Percentiles rank a stretch among this genome's conserved stretches.
Evolutionary conservation across 1,284 basidiomycete genomes (phyloP).

Genomic region (Ceratorhiza oryzae-sativae): DNA sequence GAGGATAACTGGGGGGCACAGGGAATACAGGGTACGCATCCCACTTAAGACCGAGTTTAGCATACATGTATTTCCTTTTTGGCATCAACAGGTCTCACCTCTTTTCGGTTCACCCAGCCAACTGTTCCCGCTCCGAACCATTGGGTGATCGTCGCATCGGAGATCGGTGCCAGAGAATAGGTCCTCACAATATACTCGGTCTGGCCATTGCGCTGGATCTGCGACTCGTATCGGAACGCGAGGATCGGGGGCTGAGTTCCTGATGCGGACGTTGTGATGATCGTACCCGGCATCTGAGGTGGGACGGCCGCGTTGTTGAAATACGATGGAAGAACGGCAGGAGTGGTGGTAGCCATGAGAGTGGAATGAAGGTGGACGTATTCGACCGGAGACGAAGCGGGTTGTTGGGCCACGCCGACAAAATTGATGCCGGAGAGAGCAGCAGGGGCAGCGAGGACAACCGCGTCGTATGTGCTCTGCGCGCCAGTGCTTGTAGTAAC

Average conservation of each 20-base stretch:
- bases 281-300: slow-evolving; percentile 64
- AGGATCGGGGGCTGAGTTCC: slow-evolving; percentile 80
- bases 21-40: slow-evolving; percentile 76
- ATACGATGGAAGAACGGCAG: slow-evolving; percentile 69
- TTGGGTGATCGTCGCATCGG: slow-evolving; percentile 70
- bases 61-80: background rate
- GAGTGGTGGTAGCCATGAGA: slow-evolving; percentile 78
- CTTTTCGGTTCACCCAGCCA: slow-evolving; percentile 84
- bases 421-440: slow-evolving; percentile 62
- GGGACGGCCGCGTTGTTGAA: slow-evolving; percentile 63
- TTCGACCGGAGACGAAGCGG: slow-evolving; percentile 35
- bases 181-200: slow-evolving; percentile 84
- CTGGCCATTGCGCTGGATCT: slow-evolving; percentile 47
- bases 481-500: background rate
- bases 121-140: slow-evolving; percentile 70
- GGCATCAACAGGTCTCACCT: slow-evolving; percentile 52
- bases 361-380: slow-evolving; percentile 92
- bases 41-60: slow-evolving; percentile 59
- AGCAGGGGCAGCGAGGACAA: slow-evolving; percentile 81
- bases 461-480: slow-evolving; percentile 60
- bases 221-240: slow-evolving; percentile 83
- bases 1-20: slow-evolving; percentile 73
- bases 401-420: slow-evolving; percentile 18
- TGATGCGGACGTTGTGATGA: slow-evolving; percentile 73
- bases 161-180: slow-evolving; percentile 73